Evolutionary conservation across 2,329 filamentous ascomycete genomes (phyloP).

Genomic region (Fusarium siculi): DNA sequence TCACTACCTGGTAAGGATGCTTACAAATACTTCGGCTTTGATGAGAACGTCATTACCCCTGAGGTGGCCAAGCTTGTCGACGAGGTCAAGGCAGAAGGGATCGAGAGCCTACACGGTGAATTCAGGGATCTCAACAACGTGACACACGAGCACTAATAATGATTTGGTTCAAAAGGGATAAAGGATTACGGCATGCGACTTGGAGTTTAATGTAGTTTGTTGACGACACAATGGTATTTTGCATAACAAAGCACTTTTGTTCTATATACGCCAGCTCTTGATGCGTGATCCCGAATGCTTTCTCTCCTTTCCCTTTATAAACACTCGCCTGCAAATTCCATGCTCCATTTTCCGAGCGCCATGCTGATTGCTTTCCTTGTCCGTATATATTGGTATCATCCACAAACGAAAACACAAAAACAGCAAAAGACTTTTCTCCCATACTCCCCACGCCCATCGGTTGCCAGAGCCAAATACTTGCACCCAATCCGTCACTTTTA

Average conservation of each 20-base stretch:
- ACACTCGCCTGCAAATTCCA: not conserved
- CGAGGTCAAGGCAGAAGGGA: constrained; percentile 45
- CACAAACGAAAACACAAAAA: not conserved
- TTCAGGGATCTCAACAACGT: constrained; percentile 47
- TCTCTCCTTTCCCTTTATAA: not conserved
- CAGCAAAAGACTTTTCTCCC: not conserved
- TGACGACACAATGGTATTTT: constrained; percentile 9
- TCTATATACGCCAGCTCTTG: not conserved
- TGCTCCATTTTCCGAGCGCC: not conserved
- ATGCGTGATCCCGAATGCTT: not conserved
- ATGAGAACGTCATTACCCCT: constrained; percentile 54
- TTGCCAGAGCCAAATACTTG: not conserved
- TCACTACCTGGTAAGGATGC: constrained; percentile 64
- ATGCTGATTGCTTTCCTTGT: not conserved
- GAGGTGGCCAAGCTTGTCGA: constrained; percentile 49
- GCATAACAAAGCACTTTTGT: constrained; percentile 15
- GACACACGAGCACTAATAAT: constrained; percentile 35
- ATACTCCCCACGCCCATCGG: not conserved
- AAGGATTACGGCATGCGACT: not conserved
- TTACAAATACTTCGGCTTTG: constrained; percentile 67
- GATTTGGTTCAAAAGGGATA: constrained; percentile 2
- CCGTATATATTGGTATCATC: not conserved
- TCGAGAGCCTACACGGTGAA: constrained; percentile 46
- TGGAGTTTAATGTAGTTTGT: constrained; percentile 19
- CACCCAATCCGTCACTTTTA: not conserved